These are phyloP conservation scores for Tagetes patula DNA, from an alignment of 129 eudicot species.

Conservation along the genomic window DNA sequence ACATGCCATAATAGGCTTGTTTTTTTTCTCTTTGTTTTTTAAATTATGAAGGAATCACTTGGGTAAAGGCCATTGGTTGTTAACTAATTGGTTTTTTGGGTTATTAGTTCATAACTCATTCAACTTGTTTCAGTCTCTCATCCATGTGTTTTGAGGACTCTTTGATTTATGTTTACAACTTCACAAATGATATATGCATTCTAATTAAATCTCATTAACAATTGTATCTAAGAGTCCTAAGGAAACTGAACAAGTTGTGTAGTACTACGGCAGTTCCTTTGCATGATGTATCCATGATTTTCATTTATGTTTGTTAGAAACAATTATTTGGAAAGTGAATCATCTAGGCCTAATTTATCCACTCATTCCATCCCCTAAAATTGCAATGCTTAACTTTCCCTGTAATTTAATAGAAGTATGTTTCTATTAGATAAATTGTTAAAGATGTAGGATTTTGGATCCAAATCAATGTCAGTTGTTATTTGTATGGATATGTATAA, in stretches of 20 bases:
- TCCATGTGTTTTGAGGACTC: constrained; percentile 5
- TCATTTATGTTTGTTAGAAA: neutral
- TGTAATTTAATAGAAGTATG: neutral
- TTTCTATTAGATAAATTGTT: neutral
- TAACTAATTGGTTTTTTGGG: neutral
- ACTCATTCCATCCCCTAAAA: neutral
- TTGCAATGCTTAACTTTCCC: neutral
- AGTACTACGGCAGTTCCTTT: neutral
- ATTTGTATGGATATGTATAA: neutral
- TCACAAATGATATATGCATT: neutral
- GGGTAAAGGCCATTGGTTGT: constrained; percentile 4
- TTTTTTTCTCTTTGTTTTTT: neutral
- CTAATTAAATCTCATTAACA: neutral
- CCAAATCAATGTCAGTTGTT: neutral
- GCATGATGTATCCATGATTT: neutral
- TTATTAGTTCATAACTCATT: neutral
- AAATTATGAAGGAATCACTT: neutral
- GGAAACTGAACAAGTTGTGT: neutral
- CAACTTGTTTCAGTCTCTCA: neutral
- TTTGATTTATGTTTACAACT: neutral
- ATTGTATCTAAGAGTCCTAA: neutral
- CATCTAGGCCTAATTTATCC: neutral
- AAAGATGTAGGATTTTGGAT: too few relatives aligned
- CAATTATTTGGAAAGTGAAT: neutral
- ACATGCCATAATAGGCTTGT: neutral